Evolutionary conservation across 2,329 filamentous ascomycete genomes (phyloP).

Genomic region (Fusarium pseudonygamai): DNA sequence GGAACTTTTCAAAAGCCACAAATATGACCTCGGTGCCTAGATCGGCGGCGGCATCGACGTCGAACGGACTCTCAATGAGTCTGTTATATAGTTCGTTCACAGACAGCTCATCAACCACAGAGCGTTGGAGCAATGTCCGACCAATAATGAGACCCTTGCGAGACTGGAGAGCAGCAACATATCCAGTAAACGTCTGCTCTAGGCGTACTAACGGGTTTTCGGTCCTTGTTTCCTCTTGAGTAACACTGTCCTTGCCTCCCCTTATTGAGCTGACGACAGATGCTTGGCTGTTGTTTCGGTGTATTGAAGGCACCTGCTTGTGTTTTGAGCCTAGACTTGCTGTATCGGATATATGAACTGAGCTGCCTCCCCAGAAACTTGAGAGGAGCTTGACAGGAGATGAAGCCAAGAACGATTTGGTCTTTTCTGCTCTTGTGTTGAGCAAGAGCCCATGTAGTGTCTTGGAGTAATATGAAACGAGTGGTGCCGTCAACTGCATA

Average conservation of each 20-base stretch:
- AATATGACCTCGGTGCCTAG: conserved; percentile 86
- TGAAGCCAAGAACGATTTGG: conserved; percentile 75
- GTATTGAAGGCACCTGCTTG: conserved; percentile 53
- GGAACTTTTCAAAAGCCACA: conserved; percentile 91
- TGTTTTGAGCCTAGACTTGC: conserved; percentile 49
- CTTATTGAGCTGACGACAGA: conserved; percentile 64
- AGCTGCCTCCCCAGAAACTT: conserved; percentile 75
- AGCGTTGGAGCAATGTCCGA: conserved; percentile 75
- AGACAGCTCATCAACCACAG: conserved; percentile 76
- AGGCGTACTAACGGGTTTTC: conserved; percentile 76
- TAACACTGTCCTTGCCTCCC: conserved; percentile 54
- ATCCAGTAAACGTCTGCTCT: conserved; percentile 86
- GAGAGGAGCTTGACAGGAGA: conserved; percentile 93
- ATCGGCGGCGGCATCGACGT: conserved; percentile 78
- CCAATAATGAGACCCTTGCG: conserved; percentile 89
- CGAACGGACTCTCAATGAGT: conserved; percentile 83
- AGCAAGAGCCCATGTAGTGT: conserved; percentile 76
- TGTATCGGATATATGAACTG: conserved; percentile 52
- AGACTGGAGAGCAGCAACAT: conserved; percentile 82
- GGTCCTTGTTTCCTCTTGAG: conserved; percentile 60
- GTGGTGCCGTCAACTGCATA: conserved; percentile 68
- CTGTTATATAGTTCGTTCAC: conserved; percentile 93
- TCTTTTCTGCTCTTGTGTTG: conserved; percentile 69
- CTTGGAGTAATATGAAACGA: conserved; percentile 82
- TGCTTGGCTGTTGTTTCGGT: conserved; percentile 58